Conservation (phyloP, 2,329 filamentous ascomycete genomes). For the Fusarium sp. region DNA sequence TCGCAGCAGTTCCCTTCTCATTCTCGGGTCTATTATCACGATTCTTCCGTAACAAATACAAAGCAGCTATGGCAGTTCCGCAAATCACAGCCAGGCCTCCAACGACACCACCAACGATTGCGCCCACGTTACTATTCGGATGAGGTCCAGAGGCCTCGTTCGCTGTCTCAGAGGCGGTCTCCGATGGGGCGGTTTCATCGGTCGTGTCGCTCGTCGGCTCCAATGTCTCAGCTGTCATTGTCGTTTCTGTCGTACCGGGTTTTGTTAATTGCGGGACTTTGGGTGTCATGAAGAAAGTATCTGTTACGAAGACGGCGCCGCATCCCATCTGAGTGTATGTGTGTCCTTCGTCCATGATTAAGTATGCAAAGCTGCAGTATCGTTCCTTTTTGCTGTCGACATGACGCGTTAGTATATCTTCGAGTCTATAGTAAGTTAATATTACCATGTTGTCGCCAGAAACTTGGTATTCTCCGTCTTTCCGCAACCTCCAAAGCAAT, state of each 20-base stretch:
- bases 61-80: not conserved
- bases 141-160: not conserved
- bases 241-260: constrained; percentile 8
- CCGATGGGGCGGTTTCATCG: constrained; percentile 1
- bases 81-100: constrained; percentile 50
- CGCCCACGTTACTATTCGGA: constrained; percentile 43
- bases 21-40: not conserved
- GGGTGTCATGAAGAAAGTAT: constrained; percentile 41
- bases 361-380: constrained; percentile 52
- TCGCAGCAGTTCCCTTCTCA: accelerated
- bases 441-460: constrained; percentile 52
- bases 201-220: constrained; percentile 4
- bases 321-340: constrained; percentile 54
- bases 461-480: constrained; percentile 35
- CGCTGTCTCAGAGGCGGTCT: constrained; percentile 9
- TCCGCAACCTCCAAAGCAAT: constrained; percentile 51
- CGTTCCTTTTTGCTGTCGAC: not conserved
- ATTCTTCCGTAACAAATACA: constrained; percentile 4
- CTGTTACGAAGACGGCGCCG: constrained; percentile 41
- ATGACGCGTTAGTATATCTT: too few relatives aligned
- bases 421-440: too few relatives aligned
- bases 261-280: constrained; percentile 12
- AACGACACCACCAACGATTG: constrained; percentile 52
- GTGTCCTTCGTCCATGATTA: constrained; percentile 49
- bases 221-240: constrained; percentile 8